phyloP scores from a whole-genome alignment of 2,329 filamentous ascomycete genomes.

The Penicillium expansum region DNA sequence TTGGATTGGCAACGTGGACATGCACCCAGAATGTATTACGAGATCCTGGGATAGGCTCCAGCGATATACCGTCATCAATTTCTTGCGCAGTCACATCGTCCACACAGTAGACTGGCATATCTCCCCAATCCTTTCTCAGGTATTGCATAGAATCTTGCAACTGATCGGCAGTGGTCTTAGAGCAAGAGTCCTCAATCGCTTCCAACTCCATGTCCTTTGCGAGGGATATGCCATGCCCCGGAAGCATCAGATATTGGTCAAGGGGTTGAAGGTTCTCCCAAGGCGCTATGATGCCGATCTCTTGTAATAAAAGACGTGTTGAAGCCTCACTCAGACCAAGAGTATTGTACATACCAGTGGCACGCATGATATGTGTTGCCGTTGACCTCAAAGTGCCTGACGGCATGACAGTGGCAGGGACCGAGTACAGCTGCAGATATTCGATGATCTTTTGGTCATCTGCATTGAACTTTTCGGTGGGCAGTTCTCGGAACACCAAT shows the following conservation, averaged over 20 bases:
- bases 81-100: constrained; percentile 55
- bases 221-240: constrained; percentile 40
- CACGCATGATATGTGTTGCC: constrained; percentile 55
- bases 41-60: constrained; percentile 50
- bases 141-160: constrained; percentile 56
- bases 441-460: constrained; percentile 54
- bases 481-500: constrained; percentile 31
- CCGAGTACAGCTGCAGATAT: constrained; percentile 54
- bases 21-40: constrained; percentile 57
- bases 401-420: constrained; percentile 41
- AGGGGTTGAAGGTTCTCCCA: constrained; percentile 56
- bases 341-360: constrained; percentile 55
- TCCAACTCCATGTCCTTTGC: constrained; percentile 31
- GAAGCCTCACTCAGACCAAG: constrained; percentile 39
- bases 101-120: constrained; percentile 59
- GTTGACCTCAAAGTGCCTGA: constrained; percentile 47
- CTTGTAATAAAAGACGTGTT: constrained; percentile 56
- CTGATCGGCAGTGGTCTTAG: constrained; percentile 21
- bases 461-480: constrained; percentile 46
- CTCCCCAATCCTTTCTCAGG: constrained; percentile 57
- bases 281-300: constrained; percentile 59
- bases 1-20: constrained; percentile 63
- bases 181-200: constrained; percentile 30
- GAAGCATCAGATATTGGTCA: constrained; percentile 53
- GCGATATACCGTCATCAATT: constrained; percentile 62